A percentile compares a stretch with the other conserved stretches of the same genome.
Conservation (phyloP, 768 basidiomycete species). For the Tephrocybe sp. region DNA sequence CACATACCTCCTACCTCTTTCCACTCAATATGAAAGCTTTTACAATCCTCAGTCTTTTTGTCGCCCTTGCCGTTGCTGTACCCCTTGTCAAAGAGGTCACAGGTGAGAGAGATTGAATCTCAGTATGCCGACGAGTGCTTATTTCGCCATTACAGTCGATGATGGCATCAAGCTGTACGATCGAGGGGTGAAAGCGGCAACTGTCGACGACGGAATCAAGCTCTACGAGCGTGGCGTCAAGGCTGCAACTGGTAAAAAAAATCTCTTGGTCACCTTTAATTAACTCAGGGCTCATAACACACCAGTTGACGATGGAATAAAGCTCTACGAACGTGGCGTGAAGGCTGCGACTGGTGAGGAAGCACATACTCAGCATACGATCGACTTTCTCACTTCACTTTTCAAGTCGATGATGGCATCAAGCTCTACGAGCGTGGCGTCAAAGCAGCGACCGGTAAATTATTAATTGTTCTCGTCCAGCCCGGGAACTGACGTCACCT, state of each 20-base stretch:
- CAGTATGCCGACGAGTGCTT: no score
- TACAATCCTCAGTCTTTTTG: slow-evolving; percentile 5
- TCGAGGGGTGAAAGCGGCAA: slow-evolving; percentile 2
- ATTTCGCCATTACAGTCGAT: neutral
- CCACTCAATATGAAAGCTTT: slow-evolving; percentile 6
- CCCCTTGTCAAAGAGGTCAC: slow-evolving; percentile 8
- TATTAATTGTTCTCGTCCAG: neutral
- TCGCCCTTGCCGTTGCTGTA: slow-evolving; percentile 6
- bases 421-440: slow-evolving; percentile 7
- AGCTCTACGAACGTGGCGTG: slow-evolving; percentile 6
- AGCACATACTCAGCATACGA: neutral
- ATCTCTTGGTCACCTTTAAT: no score
- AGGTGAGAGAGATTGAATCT: neutral
- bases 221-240: slow-evolving; percentile 8
- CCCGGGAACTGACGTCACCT: no score
- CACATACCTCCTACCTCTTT: neutral
- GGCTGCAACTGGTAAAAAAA: slow-evolving; percentile 1
- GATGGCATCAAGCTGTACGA: slow-evolving; percentile 4
- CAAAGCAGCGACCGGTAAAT: slow-evolving; percentile 3
- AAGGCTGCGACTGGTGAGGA: slow-evolving; percentile 2
- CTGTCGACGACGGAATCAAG: slow-evolving; percentile 6
- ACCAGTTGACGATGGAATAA: slow-evolving; percentile 5
- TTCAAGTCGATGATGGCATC: slow-evolving; percentile 5
- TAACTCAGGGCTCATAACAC: neutral
- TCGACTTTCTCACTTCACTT: neutral